A percentile compares a stretch with the other conserved stretches of the same genome.
Evolutionary conservation across 768 basidiomycete species (phyloP).

Genomic region (Lactarius vividus): DNA sequence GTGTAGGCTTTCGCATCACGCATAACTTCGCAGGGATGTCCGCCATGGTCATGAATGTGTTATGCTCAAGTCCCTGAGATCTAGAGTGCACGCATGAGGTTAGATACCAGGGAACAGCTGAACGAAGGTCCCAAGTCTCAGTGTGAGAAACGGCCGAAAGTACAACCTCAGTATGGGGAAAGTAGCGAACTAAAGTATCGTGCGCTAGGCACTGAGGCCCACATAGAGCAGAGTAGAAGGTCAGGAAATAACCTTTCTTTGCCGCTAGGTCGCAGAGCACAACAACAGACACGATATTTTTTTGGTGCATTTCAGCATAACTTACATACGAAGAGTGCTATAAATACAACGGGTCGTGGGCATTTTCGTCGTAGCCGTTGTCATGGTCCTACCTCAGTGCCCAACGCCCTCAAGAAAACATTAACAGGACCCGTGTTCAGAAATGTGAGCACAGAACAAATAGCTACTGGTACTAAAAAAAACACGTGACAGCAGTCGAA

Average conservation of each 20-base stretch:
- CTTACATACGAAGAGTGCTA: background rate
- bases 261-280: background rate
- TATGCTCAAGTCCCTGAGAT: too few relatives aligned
- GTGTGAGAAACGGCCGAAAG: too few relatives aligned
- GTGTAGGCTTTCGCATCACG: too few relatives aligned
- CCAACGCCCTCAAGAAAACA: background rate
- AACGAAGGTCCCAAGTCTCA: too few relatives aligned
- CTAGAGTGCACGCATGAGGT: too few relatives aligned
- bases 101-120: too few relatives aligned
- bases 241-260: too few relatives aligned
- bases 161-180: background rate
- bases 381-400: background rate
- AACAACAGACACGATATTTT: background rate
- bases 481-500: background rate
- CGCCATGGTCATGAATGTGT: too few relatives aligned
- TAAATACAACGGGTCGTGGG: constrained; percentile 11
- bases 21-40: too few relatives aligned
- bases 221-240: too few relatives aligned
- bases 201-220: background rate
- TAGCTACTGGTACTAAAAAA: background rate
- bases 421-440: background rate
- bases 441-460: background rate
- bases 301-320: background rate
- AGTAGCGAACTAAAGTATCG: background rate
- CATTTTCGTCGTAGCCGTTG: background rate